Evolutionary conservation across 352 stramenopile species (phyloP).

Genomic region (Phytophthora megakarya): DNA sequence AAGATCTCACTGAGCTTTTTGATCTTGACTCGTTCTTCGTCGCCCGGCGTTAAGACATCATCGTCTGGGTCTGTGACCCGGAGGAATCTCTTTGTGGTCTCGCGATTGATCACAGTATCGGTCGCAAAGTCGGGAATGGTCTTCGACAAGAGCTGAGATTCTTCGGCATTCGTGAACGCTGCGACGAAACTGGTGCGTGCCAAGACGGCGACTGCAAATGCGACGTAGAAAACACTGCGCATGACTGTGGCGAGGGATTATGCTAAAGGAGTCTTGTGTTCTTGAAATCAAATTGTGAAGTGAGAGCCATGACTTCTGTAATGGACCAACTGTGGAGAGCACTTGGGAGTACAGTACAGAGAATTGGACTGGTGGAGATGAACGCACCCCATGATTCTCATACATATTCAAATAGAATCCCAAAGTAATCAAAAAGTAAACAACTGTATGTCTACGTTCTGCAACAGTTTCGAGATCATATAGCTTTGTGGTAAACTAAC

Average conservation of each 20-base stretch:
- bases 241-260: constrained; percentile 10
- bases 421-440: no score
- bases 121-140: neutral
- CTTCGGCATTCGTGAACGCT: constrained; percentile 15
- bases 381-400: no score
- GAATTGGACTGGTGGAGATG: no score
- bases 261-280: constrained; percentile 5
- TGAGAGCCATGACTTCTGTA: neutral
- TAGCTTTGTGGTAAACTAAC: no score
- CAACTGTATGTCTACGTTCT: no score
- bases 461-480: no score
- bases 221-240: constrained; percentile 15
- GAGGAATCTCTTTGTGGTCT: constrained; percentile 6
- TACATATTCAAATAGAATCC: no score
- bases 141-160: constrained; percentile 12
- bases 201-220: neutral
- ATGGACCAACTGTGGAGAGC: no score
- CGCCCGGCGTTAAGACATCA: neutral
- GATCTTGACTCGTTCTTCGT: neutral
- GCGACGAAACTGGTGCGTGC: constrained; percentile 6
- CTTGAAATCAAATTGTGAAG: constrained; percentile 16
- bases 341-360: no score
- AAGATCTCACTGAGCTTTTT: neutral
- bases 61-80: neutral
- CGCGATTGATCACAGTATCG: constrained; percentile 1